Evolutionary conservation across 306 rosid species (phyloP), one percentile per base, ranked within the genome.

Genomic region (Trichosanthes truncata): DNA sequence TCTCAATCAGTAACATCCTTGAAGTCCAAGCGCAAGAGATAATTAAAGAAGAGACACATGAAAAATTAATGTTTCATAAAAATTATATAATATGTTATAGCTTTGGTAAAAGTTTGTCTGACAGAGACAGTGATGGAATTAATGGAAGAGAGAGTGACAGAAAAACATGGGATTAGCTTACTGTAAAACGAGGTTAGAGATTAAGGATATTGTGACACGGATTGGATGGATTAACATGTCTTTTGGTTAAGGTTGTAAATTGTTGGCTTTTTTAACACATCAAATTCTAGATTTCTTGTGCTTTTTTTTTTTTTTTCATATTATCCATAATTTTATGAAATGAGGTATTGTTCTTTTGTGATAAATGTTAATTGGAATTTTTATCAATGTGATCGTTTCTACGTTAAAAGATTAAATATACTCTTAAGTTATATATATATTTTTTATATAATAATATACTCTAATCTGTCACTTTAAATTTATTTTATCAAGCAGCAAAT

Each of bases 21-120:
- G 80, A 96, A 93, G 84, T 96, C 99, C 25, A 96, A 96, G 89
- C 99, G 99, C 91, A 96, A 96, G 86, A 86, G 97, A 83, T 95
- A n/a, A n/a, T n/a, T n/a, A 85, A 89, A 55, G 31, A 73, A 25
- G 52, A 65, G 25, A 15, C 20, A 15, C 4, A 68, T 69, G 20
- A 69, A 49, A 14, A 62, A 31, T 5, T 72, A 6, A 10, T 20
- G 26, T 10, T 75, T 31, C 65, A 75, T 55, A 49, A 8, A 45
- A 45, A 46, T 53, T 36, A 76, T 76, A 53, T 76, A 20, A 53
- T 35, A n/a, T 52, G 23, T 41, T 59, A 9, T 77, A 77, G 68
- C 25, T 36, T 74, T 76, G n/a, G 67, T 20, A n/a, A 31, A 76
- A 56, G 9, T 23, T 29, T 78, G 17, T 55, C 46, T 35, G 65